Evolutionary conservation across 73 alveolate species (phyloP).

Genomic region (Uronychia binucleata): DNA sequence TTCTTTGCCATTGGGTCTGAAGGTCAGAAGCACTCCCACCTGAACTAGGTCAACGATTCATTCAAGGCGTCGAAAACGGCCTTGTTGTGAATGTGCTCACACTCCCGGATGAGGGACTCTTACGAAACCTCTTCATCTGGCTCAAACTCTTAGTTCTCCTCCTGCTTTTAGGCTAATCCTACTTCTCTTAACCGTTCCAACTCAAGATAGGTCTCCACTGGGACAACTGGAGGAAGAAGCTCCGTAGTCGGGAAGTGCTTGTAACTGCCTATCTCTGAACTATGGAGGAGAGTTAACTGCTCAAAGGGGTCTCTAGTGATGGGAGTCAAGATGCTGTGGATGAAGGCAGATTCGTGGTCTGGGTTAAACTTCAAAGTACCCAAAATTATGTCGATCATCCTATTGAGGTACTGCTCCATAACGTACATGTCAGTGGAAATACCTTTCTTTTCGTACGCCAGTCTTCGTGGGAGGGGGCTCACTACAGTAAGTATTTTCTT

Average conservation of each 20-base stretch:
- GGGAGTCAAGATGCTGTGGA: slow-evolving; percentile 1
- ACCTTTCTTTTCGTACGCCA: not conserved
- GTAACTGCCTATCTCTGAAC: slow-evolving; percentile 1
- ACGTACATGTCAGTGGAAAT: not conserved
- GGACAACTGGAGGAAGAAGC: slow-evolving; percentile 32
- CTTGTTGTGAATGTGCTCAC: slow-evolving; percentile 36
- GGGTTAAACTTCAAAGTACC: not conserved
- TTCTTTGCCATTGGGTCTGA: slow-evolving; percentile 37
- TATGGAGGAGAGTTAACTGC: not conserved
- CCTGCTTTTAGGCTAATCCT: not conserved
- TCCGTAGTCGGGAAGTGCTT: not conserved
- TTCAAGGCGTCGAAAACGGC: slow-evolving; percentile 14
- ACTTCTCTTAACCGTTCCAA: slow-evolving; percentile 25
- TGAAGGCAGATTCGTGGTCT: slow-evolving; percentile 1
- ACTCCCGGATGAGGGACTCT: slow-evolving; percentile 9
- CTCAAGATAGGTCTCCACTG: slow-evolving; percentile 56
- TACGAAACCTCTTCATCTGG: slow-evolving; percentile 5
- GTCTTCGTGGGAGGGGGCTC: not conserved
- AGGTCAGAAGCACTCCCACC: not conserved
- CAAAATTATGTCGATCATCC: not conserved
- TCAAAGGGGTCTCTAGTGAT: slow-evolving; percentile 8
- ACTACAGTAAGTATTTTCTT: no score
- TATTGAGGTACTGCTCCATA: not conserved
- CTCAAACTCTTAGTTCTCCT: not conserved
- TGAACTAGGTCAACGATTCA: slow-evolving; percentile 26